A percentile compares a stretch with the other conserved stretches of the same genome.
Conservation (phyloP, 768 basidiomycete genomes). For the Boletus tomentosulus region DNA sequence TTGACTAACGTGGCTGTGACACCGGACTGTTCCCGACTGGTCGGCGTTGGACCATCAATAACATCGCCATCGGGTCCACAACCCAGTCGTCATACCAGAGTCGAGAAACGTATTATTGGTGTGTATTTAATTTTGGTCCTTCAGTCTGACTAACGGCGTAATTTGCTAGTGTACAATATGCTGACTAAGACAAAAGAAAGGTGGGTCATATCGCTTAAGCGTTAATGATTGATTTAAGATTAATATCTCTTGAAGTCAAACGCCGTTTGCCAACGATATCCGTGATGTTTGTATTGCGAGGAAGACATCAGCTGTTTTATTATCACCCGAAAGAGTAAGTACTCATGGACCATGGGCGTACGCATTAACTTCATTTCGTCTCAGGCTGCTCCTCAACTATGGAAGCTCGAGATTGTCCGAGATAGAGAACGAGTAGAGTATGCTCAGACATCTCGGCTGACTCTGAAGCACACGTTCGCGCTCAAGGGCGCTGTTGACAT, state of each 20-base stretch:
- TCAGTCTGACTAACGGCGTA: slow-evolving; percentile 2
- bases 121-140: slow-evolving; percentile 11
- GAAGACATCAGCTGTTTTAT: slow-evolving; percentile 41
- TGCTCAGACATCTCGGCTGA: slow-evolving; percentile 29
- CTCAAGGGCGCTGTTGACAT: slow-evolving; percentile 67
- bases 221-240: neutral
- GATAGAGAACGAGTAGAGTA: slow-evolving; percentile 41
- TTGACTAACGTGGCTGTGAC: slow-evolving; percentile 50
- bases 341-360: slow-evolving; percentile 5
- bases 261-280: slow-evolving; percentile 52
- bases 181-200: slow-evolving; percentile 40
- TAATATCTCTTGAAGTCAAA: slow-evolving; percentile 38
- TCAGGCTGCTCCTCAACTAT: slow-evolving; percentile 74
- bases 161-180: slow-evolving; percentile 44
- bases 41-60: slow-evolving; percentile 47
- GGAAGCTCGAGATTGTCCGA: slow-evolving; percentile 64
- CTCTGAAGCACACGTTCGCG: slow-evolving; percentile 66
- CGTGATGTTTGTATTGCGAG: slow-evolving; percentile 48
- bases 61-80: slow-evolving; percentile 40
- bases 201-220: slow-evolving; percentile 25
- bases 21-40: slow-evolving; percentile 41
- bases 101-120: slow-evolving; percentile 54
- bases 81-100: slow-evolving; percentile 44
- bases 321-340: slow-evolving; percentile 32
- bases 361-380: slow-evolving; percentile 10